Evolutionary conservation across 2,329 filamentous ascomycete genomes (phyloP).

Genomic region (Xenosphaeropsis pyriputrescens): DNA sequence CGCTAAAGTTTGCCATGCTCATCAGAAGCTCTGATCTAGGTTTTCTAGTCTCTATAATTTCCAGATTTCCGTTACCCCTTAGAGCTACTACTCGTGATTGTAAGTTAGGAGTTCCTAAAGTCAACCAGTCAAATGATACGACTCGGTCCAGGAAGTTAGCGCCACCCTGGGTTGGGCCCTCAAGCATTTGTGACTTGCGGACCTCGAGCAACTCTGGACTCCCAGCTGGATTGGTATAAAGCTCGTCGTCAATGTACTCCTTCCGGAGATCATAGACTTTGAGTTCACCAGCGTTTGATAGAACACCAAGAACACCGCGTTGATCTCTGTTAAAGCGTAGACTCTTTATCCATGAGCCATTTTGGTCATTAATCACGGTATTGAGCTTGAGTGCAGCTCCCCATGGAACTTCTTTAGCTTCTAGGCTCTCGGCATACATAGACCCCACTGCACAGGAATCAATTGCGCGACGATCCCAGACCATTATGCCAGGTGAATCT

Average conservation of each 20-base stretch:
- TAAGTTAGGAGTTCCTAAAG: conserved; percentile 36
- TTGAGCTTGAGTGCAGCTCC: conserved; percentile 44
- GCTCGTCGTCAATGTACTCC: conserved; percentile 29
- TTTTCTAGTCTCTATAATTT: conserved; percentile 46
- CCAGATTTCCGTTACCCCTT: conserved; percentile 43
- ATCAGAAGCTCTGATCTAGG: conserved; percentile 41
- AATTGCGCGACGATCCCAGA: conserved; percentile 64
- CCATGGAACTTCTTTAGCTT: conserved; percentile 47
- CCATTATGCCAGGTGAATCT: conserved; percentile 58
- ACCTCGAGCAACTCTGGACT: conserved; percentile 46
- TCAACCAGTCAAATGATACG: conserved; percentile 55
- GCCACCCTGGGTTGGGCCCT: conserved; percentile 32
- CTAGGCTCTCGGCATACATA: conserved; percentile 39
- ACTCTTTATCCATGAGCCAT: conserved; percentile 45
- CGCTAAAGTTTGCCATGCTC: conserved; percentile 32
- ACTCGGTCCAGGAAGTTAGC: conserved; percentile 37
- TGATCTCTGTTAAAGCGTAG: conserved; percentile 49
- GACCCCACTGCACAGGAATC: conserved; percentile 35
- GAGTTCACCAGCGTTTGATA: conserved; percentile 48
- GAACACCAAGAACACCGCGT: conserved; percentile 42
- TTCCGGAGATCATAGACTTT: conserved; percentile 43
- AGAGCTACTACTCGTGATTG: conserved; percentile 44
- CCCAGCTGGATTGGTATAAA: conserved; percentile 27
- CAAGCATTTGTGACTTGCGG: conserved; percentile 44
- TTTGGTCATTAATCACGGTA: conserved; percentile 34